Percentiles rank a stretch among this genome's conserved stretches.
Evolutionary conservation across 495 filamentous ascomycete species (phyloP).

Genomic region (Penicillium longicatenatum): DNA sequence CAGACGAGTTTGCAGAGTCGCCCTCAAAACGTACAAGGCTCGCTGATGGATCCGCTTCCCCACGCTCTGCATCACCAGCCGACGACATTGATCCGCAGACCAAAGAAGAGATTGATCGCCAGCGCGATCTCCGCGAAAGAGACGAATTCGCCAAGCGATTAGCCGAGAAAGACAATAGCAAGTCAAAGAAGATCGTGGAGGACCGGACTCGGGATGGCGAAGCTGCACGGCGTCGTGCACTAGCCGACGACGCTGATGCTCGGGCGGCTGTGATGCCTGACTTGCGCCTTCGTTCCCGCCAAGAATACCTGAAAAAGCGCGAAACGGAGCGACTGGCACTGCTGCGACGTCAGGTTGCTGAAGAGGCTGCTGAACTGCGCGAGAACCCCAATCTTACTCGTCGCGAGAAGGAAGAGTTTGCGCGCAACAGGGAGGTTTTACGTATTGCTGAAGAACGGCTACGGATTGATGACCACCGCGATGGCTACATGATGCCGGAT

Average conservation of each 20-base stretch:
- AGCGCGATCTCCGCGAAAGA: conserved; percentile 68
- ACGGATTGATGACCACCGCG: conserved; percentile 85
- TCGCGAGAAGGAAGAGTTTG: conserved; percentile 86
- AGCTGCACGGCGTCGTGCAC: conserved; percentile 57
- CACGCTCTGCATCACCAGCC: conserved; percentile 44
- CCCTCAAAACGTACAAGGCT: conserved; percentile 59
- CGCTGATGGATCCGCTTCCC: conserved; percentile 55
- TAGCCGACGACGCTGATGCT: conserved; percentile 66
- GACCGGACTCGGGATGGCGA: conserved; percentile 63
- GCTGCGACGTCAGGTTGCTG: conserved; percentile 85
- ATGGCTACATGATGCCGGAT: conserved; percentile 93
- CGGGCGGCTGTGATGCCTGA: conserved; percentile 69
- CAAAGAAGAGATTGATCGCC: conserved; percentile 55
- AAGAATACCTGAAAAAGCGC: conserved; percentile 92
- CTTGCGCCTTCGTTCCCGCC: conserved; percentile 77
- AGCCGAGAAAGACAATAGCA: conserved; percentile 66
- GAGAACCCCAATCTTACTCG: conserved; percentile 74
- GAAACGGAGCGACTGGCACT: conserved; percentile 83
- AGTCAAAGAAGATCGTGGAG: conserved; percentile 74
- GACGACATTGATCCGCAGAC: conserved; percentile 61
- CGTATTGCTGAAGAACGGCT: conserved; percentile 85
- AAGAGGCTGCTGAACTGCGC: conserved; percentile 81
- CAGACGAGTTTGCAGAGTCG: conserved; percentile 52
- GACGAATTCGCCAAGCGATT: conserved; percentile 76
- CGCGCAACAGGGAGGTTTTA: conserved; percentile 83